A percentile compares a stretch with the other conserved stretches of the same genome.
phyloP scores from a whole-genome alignment of 441 rosid species.

The Croton laevigatus region DNA sequence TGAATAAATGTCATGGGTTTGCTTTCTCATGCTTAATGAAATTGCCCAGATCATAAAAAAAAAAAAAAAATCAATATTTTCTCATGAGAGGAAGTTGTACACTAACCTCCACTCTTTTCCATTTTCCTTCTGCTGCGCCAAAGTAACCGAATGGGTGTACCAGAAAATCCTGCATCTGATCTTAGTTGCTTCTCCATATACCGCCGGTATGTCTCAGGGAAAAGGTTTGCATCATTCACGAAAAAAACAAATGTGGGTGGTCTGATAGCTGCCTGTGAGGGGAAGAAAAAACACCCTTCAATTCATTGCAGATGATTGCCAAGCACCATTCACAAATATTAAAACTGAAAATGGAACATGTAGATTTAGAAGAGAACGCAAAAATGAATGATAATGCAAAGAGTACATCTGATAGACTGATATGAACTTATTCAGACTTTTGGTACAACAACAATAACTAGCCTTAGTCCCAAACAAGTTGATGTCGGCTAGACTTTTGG shows the following conservation, averaged over 20 bases:
- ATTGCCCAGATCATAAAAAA: background rate
- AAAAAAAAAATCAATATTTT: background rate
- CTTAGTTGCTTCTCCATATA: constrained; percentile 97
- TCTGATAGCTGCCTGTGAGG: constrained; percentile 83
- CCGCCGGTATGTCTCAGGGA: constrained; percentile 81
- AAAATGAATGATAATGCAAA: background rate
- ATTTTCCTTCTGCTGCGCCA: constrained; percentile 89
- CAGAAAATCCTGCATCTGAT: constrained; percentile 75
- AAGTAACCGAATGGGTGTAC: constrained; percentile 90
- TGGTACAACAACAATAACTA: too few species aligned
- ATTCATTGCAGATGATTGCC: background rate
- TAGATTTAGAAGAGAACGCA: background rate
- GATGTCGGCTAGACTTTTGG: background rate
- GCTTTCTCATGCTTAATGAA: background rate
- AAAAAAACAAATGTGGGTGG: constrained; percentile 96
- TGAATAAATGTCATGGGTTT: background rate
- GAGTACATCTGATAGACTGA: too few species aligned
- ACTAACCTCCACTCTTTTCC: constrained; percentile 60
- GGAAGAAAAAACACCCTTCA: background rate
- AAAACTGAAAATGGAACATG: background rate
- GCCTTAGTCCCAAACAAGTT: too few species aligned
- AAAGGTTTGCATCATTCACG: constrained; percentile 84
- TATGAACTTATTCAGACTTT: too few species aligned
- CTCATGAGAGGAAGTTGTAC: background rate
- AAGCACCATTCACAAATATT: background rate